Evolutionary conservation across 1,284 basidiomycete genomes (phyloP), one percentile per base, ranked within the genome.

Genomic region (Phellopilus nigrolimitatus): DNA sequence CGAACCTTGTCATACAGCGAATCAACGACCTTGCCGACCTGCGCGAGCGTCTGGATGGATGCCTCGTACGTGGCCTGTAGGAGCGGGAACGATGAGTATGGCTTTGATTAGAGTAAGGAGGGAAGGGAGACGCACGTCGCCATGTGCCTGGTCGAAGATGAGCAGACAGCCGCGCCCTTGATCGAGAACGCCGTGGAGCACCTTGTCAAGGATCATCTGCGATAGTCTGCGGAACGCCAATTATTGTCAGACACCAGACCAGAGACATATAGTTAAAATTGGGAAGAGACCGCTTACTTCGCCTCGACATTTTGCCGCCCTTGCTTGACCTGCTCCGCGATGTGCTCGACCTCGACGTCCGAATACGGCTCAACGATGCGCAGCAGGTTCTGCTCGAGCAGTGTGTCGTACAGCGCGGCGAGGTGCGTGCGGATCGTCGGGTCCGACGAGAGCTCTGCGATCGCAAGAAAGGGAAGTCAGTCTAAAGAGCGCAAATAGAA

Each of bases 121-220:
- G 13, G 39, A 33, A 6, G 43, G 46, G 9, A n/a, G 15, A 73
- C 87, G 57, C 61, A 91, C 91, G 67, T 97, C 92, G 7, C 82
- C 80, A 60, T 88, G 84, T 0, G 82, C 80, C 64, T 91, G 75
- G 53, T 97, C 92, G 61, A 88, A 97, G 15, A 98, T 84, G 45
- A 97, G 74, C 43, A 98, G 70, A 62, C 94, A 97, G 0, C 95
- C 95, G 0, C 90, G 81, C 15, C 92, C 94, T 67, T 98, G 95
- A 65, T 98, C 95, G 19, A 99, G 73, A 3, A 98, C 94, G 4
- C 95, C 95, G 58, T 92, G 81, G 62, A 99, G 83, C 0, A 95
- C 83, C 62, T 95, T 95, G 69, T 99, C 95, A 37, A 99, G 72
- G 57, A 99, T 98, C 95, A 99, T 98, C 67, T 98, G 95, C 44